Evolutionary conservation across 805 yeast species (phyloP).

Genomic region (Candida suzukii): DNA sequence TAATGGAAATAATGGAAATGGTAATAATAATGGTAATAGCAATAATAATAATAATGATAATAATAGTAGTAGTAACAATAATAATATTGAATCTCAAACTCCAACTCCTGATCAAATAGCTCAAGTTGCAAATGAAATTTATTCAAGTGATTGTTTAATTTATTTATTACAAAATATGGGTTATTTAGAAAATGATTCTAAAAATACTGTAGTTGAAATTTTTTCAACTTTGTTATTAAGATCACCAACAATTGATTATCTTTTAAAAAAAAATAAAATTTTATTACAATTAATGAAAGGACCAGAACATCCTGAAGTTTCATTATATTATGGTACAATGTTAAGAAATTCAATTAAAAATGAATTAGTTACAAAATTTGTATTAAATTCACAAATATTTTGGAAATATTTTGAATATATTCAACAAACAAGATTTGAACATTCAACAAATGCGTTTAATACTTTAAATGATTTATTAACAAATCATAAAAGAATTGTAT

Average conservation of each 20-base stretch:
- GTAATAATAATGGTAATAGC: not conserved
- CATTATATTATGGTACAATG: conserved; percentile 69
- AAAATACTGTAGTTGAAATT: conserved; percentile 72
- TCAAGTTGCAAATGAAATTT: conserved; percentile 72
- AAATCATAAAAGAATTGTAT: conserved; percentile 57
- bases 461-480: conserved; percentile 68
- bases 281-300: conserved; percentile 57
- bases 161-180: conserved; percentile 51
- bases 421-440: conserved; percentile 72
- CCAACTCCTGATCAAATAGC: conserved; percentile 65
- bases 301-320: conserved; percentile 68
- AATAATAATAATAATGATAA: not conserved
- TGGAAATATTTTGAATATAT: conserved; percentile 85
- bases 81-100: not conserved
- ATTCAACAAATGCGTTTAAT: conserved; percentile 83
- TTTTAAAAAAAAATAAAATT: conserved; percentile 60
- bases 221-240: conserved; percentile 73
- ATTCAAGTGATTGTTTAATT: conserved; percentile 60
- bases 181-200: conserved; percentile 80
- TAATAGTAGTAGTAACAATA: too few relatives aligned
- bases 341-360: conserved; percentile 79
- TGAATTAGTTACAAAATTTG: conserved; percentile 57
- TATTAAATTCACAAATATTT: conserved; percentile 52
- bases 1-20: not conserved
- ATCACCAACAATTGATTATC: conserved; percentile 82